These are phyloP conservation scores for Oenanthe sinensis DNA, from an alignment of 129 eudicot genomes.

Conservation along the genomic window DNA sequence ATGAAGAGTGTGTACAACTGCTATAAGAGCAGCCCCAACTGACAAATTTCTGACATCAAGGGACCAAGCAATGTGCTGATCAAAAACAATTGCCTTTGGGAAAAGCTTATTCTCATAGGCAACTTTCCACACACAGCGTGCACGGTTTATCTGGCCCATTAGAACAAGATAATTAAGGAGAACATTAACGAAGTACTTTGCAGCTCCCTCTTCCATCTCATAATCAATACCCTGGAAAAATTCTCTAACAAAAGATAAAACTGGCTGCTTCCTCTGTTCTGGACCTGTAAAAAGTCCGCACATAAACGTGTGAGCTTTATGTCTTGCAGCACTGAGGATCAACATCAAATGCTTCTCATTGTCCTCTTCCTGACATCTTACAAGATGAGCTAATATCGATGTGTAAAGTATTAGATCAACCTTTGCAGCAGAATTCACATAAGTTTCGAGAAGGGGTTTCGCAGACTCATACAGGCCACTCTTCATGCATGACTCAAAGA, in stretches of 20 bases:
- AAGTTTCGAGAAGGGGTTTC: constrained; percentile 90
- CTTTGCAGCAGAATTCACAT: constrained; percentile 73
- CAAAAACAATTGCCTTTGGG: constrained; percentile 96
- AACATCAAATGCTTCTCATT: constrained; percentile 84
- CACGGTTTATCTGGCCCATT: constrained; percentile 97
- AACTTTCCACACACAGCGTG: constrained; percentile 97
- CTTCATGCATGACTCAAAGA: constrained; percentile 99
- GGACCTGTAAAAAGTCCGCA: constrained; percentile 98
- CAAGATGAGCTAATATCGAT: constrained; percentile 83
- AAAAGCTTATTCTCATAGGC: constrained; percentile 93
- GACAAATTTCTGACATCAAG: constrained; percentile 94
- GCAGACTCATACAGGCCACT: constrained; percentile 84
- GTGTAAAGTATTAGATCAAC: constrained; percentile 96
- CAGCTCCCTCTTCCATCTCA: constrained; percentile 88
- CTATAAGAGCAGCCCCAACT: constrained; percentile 92
- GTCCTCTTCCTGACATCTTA: constrained; percentile 95
- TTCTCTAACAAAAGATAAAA: constrained; percentile 75
- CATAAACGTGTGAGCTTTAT: constrained; percentile 80
- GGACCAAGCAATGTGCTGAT: constrained; percentile 99
- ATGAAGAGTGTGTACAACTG: constrained; percentile 96
- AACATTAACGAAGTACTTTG: constrained; percentile 86
- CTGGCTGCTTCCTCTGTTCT: constrained; percentile 89
- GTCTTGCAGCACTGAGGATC: constrained; percentile 67
- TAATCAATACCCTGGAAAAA: constrained; percentile 91
- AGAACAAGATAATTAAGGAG: constrained; percentile 88